Conservation (phyloP, 495 filamentous ascomycete genomes). For the Penicillium dipodomyicola region DNA sequence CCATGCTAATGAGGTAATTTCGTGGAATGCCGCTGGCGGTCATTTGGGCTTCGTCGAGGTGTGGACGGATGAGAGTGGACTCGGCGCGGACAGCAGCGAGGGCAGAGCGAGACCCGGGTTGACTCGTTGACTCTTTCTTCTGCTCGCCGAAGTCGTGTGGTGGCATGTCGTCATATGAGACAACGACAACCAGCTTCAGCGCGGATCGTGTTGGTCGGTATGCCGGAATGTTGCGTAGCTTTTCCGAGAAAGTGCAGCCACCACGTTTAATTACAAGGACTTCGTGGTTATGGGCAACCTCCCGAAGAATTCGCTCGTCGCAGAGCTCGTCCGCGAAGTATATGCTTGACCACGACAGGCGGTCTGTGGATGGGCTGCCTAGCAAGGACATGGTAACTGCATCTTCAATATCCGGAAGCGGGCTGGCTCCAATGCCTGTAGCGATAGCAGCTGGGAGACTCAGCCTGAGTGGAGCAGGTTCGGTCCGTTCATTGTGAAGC, state of each 20-base stretch:
- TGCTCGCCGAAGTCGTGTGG: background rate
- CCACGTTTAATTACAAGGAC: constrained; percentile 83
- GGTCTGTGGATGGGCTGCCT: constrained; percentile 40
- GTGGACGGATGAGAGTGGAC: constrained; percentile 58
- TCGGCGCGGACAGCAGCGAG: constrained; percentile 45
- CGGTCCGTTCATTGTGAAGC: constrained; percentile 43
- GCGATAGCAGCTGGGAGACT: constrained; percentile 67
- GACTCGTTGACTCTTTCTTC: background rate
- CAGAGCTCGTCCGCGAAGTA: constrained; percentile 73
- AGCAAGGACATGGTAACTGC: constrained; percentile 44
- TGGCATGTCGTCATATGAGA: constrained; percentile 58
- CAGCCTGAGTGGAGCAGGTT: constrained; percentile 37
- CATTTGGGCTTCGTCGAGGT: constrained; percentile 72
- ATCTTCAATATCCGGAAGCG: constrained; percentile 66
- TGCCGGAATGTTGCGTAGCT: constrained; percentile 78
- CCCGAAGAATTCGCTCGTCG: constrained; percentile 56
- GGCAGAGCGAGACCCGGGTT: constrained; percentile 7
- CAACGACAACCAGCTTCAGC: constrained; percentile 78
- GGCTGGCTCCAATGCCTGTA: constrained; percentile 71
- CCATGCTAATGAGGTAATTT: constrained; percentile 73
- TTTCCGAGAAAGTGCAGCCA: constrained; percentile 78
- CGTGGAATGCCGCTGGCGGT: constrained; percentile 70
- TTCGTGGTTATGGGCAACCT: constrained; percentile 64
- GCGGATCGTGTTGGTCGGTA: constrained; percentile 57
- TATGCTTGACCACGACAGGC: constrained; percentile 64